Conservation (phyloP, 495 filamentous ascomycete genomes). For the Penicillium atrosanguineum region DNA sequence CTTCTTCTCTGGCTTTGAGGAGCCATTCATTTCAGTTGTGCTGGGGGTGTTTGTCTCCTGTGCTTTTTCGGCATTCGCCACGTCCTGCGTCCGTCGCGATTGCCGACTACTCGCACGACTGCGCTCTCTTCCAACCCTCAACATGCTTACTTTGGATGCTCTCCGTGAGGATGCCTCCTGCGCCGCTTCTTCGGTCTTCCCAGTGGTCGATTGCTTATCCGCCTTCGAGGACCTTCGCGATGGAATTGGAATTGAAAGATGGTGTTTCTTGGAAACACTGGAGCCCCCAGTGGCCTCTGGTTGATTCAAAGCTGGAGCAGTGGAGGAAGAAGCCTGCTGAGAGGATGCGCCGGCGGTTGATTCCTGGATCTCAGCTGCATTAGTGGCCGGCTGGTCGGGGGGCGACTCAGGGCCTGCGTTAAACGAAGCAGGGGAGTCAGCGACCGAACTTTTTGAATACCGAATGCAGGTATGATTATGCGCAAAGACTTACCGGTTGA, state of each 20-base stretch:
- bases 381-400: conserved; percentile 26
- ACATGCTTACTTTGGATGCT: conserved; percentile 69
- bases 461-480: not conserved
- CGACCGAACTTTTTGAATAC: conserved; percentile 1
- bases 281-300: conserved; percentile 13
- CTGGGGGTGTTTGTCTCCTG: conserved; percentile 25
- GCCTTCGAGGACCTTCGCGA: conserved; percentile 67
- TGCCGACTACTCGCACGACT: conserved; percentile 64
- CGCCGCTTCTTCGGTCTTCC: conserved; percentile 62
- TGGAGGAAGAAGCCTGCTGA: conserved; percentile 19
- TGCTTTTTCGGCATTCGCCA: conserved; percentile 37
- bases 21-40: conserved; percentile 29
- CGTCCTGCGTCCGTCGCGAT: conserved; percentile 46
- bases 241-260: conserved; percentile 58
- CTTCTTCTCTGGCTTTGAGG: conserved; percentile 60
- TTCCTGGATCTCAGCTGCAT: conserved; percentile 26
- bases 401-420: conserved; percentile 30
- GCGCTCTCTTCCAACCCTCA: conserved; percentile 63
- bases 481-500: conserved; percentile 17
- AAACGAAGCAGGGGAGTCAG: conserved; percentile 13
- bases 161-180: conserved; percentile 60
- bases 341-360: conserved; percentile 26
- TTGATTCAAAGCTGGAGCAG: conserved; percentile 12
- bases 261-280: conserved; percentile 51
- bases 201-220: conserved; percentile 59